Evolutionary conservation across 1,284 basidiomycete genomes (phyloP), one percentile per base, ranked within the genome.

Genomic region (Pseudozyma sp.): DNA sequence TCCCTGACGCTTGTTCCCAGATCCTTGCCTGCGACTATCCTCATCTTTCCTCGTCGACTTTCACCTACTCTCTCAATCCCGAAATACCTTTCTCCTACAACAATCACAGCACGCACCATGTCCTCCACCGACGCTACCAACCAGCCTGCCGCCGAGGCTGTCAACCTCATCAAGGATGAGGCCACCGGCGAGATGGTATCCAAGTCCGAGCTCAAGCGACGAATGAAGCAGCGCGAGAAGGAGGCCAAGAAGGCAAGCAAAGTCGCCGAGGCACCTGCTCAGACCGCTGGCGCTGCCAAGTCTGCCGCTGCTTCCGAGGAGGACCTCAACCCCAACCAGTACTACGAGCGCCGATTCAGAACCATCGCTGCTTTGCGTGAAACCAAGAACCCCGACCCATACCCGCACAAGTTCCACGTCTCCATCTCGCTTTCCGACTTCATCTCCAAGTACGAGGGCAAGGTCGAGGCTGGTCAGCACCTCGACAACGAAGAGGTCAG

Each of bases 331-430:
- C 83, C 83, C 51, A 76, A 81, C 94, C 94, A 97, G 92, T 99
- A 97, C 89, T 96, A 93, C 86, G 95, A 98, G 86, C 88, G 95
- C 76, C 91, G 97, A 78, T 92, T 91, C 52, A 90, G 94, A 63
- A 91, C 93, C 81, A 95, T 99, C 81, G 90, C 91, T 78, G 90
- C 91, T 80, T 89, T 99, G 68, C 92, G 94, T 86, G 89, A 92
- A 85, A 92, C 93, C 51, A 91, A 92, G 86, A 87, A 90, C 36
- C 86, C 86, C 5, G 93, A 96, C 85, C 96, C 97, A 3, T 99
- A 99, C 88, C 96, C 97, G 19, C 97, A 99, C 91, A 99, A 99
- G 90, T 99, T 99, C 88, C 86, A 97, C 81, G 95, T 97, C 47
- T 88, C 92, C 52, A 88, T 88, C 73, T 93, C 92, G n/a, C 88